phyloP scores from a whole-genome alignment of 2,329 filamentous ascomycete genomes.

The Geosmithia flava region DNA sequence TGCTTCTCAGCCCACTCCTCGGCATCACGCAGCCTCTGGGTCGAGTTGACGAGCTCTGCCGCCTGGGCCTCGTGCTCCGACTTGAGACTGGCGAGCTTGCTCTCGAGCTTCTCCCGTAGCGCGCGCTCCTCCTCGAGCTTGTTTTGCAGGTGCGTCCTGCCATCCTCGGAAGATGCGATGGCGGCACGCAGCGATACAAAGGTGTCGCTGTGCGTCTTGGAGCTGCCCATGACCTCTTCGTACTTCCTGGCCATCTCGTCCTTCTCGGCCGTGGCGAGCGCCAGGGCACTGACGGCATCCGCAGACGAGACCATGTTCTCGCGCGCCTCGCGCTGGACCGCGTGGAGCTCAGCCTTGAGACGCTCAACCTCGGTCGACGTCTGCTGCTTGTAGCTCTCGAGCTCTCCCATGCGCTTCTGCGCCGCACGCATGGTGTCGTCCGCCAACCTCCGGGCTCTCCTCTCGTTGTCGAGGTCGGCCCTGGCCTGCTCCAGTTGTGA shows the following conservation, averaged over 20 bases:
- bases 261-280: slow-evolving; percentile 77
- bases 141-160: slow-evolving; percentile 62
- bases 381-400: slow-evolving; percentile 75
- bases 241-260: slow-evolving; percentile 60
- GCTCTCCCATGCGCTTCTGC: slow-evolving; percentile 69
- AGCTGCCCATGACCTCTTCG: slow-evolving; percentile 51
- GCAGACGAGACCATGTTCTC: slow-evolving; percentile 69
- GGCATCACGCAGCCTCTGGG: slow-evolving; percentile 66
- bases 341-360: slow-evolving; percentile 73
- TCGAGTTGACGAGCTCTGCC: slow-evolving; percentile 62
- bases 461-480: slow-evolving; percentile 69
- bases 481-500: slow-evolving; percentile 58
- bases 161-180: slow-evolving; percentile 66
- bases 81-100: slow-evolving; percentile 63
- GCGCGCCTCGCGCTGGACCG: slow-evolving; percentile 62
- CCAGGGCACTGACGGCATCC: slow-evolving; percentile 62
- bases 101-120: slow-evolving; percentile 63
- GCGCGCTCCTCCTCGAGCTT: slow-evolving; percentile 73
- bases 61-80: slow-evolving; percentile 72
- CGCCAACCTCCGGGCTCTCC: slow-evolving; percentile 65
- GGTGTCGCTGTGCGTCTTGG: slow-evolving; percentile 57
- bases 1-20: slow-evolving; percentile 83
- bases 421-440: slow-evolving; percentile 79
- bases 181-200: slow-evolving; percentile 68
- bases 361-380: slow-evolving; percentile 77